Evolutionary conservation across 352 stramenopile genomes (phyloP).

Genomic region (Phytophthora litchii): DNA sequence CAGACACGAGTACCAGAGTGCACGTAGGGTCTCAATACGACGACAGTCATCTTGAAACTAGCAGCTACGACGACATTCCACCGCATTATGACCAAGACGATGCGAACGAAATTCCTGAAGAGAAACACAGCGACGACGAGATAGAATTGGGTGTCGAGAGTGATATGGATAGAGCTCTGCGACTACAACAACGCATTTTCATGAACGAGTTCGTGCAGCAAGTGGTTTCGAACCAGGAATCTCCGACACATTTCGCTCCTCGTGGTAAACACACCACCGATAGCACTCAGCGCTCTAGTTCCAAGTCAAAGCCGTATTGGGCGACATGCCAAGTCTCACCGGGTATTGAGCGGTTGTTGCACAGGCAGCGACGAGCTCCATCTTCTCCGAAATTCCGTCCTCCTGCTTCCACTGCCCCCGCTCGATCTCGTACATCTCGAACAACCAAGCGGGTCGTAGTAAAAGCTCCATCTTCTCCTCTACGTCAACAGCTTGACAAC

Average conservation of each 20-base stretch:
- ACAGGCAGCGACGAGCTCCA: conserved; percentile 30
- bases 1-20: background rate
- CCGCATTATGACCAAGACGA: conserved; percentile 16
- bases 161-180: conserved; percentile 38
- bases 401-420: conserved; percentile 9
- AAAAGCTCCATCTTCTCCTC: conserved; percentile 4
- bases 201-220: conserved; percentile 61
- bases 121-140: conserved; percentile 1
- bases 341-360: conserved; percentile 32
- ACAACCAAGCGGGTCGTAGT: conserved; percentile 9
- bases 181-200: conserved; percentile 58
- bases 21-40: conserved; percentile 17
- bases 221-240: conserved; percentile 42
- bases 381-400: background rate
- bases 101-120: conserved; percentile 12
- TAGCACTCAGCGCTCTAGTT: background rate
- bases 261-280: conserved; percentile 10
- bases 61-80: background rate
- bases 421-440: background rate
- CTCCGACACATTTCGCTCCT: conserved; percentile 6
- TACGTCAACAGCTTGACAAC: conserved; percentile 32
- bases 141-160: conserved; percentile 11
- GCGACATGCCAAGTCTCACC: conserved; percentile 28
- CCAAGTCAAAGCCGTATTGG: conserved; percentile 26
- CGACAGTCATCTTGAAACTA: background rate